Percentiles rank a stretch among this genome's conserved stretches.
phyloP scores from a whole-genome alignment of 1,284 basidiomycete genomes.

The Agaricales sp. region DNA sequence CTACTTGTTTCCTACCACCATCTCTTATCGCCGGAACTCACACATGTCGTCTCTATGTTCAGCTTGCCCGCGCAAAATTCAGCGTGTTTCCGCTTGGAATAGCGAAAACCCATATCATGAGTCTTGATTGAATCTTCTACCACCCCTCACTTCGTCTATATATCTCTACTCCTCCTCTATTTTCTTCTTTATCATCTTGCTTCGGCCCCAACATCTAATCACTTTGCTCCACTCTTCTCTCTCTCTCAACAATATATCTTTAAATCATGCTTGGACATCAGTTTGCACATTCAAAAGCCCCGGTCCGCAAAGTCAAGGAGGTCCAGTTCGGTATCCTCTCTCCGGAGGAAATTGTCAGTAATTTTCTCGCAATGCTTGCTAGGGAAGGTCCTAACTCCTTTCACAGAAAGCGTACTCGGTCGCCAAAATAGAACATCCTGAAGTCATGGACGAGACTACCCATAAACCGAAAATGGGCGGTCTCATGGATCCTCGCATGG shows the following conservation, averaged over 20 bases:
- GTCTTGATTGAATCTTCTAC: no score
- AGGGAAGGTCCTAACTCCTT: constrained; percentile 12
- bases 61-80: no score
- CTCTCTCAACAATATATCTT: constrained; percentile 6
- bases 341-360: constrained; percentile 96
- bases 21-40: no score
- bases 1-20: no score
- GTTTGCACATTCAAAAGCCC: constrained; percentile 87
- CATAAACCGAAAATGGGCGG: constrained; percentile 87
- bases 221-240: constrained; percentile 10
- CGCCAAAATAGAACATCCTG: constrained; percentile 96
- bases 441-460: constrained; percentile 93
- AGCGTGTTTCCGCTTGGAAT: no score
- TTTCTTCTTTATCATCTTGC: not conserved
- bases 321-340: constrained; percentile 99
- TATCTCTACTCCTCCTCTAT: not conserved
- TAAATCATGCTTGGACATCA: constrained; percentile 70
- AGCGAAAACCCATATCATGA: no score
- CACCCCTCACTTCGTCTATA: not conserved
- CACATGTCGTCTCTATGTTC: no score
- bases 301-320: constrained; percentile 90
- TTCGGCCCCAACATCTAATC: constrained; percentile 8
- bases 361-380: constrained; percentile 8
- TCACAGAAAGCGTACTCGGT: constrained; percentile 93
- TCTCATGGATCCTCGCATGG: constrained; percentile 96